Conservation (phyloP, 169 alveolate species). For the Nephromyces sp. region DNA sequence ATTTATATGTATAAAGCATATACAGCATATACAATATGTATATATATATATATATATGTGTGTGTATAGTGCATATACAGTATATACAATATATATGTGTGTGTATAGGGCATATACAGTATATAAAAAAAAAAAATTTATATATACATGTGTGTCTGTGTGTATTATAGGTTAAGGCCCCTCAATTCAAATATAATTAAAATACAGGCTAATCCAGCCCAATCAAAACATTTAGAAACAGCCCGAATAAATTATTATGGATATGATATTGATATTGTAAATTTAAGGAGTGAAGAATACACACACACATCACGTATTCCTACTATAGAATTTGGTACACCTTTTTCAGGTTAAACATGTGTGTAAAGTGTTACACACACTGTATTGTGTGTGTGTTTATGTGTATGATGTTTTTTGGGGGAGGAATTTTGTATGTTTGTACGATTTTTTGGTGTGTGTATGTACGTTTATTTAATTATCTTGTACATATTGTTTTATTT, state of each 20-base stretch:
- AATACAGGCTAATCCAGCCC: constrained; percentile 74
- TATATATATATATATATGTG: not conserved
- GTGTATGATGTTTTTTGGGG: not conserved
- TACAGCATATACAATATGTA: not conserved
- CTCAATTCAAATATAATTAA: not conserved
- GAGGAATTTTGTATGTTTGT: too few relatives aligned
- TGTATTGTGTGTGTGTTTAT: not conserved
- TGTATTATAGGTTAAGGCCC: not conserved
- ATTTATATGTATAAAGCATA: too few relatives aligned
- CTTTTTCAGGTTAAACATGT: constrained; percentile 24
- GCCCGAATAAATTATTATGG: constrained; percentile 80
- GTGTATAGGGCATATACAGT: not conserved
- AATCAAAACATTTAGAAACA: constrained; percentile 93
- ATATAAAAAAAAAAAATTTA: not conserved
- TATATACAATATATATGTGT: not conserved
- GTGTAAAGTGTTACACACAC: not conserved
- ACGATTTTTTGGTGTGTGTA: not conserved
- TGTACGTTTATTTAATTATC: not conserved
- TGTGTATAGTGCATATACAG: not conserved
- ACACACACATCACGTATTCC: constrained; percentile 88
- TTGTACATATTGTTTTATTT: not conserved
- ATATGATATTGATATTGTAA: constrained; percentile 85
- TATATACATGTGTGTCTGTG: not conserved
- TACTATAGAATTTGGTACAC: constrained; percentile 43
- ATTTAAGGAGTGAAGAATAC: constrained; percentile 89